Percentiles rank a stretch among this genome's conserved stretches.
Conservation (phyloP, 768 basidiomycete genomes). For the Phylloporus sp. region DNA sequence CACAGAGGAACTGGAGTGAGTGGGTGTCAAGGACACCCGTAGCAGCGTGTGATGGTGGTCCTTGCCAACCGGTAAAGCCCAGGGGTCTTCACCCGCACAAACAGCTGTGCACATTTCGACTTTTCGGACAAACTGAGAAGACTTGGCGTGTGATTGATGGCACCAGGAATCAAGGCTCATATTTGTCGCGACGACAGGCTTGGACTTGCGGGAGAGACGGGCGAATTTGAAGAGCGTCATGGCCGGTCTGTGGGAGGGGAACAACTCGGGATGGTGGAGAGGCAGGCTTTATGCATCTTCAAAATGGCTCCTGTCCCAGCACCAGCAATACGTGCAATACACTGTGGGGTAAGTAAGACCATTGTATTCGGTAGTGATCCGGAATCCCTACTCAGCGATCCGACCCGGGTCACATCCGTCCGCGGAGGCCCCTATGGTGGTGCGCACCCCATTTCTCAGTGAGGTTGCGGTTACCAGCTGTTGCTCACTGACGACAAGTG, state of each 20-base stretch:
- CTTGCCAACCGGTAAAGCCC: neutral
- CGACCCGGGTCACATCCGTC: no score
- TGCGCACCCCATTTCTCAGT: no score
- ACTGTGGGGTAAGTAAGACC: neutral
- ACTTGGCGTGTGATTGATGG: neutral
- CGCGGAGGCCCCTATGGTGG: no score
- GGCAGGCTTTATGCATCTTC: neutral
- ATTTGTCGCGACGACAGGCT: constrained; percentile 1
- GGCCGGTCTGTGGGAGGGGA: neutral
- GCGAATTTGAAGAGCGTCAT: constrained; percentile 6
- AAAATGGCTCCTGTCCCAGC: neutral
- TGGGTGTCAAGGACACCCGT: neutral
- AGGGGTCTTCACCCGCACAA: neutral
- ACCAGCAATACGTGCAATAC: neutral
- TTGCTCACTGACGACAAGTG: no score
- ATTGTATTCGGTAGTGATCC: neutral
- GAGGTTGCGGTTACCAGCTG: no score
- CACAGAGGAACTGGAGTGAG: neutral
- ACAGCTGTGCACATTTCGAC: constrained; percentile 10
- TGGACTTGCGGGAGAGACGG: neutral
- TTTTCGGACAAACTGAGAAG: constrained; percentile 1
- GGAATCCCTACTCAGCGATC: no score
- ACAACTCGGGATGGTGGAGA: fast-evolving
- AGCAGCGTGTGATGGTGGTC: constrained; percentile 9
- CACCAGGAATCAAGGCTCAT: constrained; percentile 3